These are phyloP conservation scores for Ciborinia camelliae DNA, from an alignment of 2,329 filamentous ascomycete genomes.

Conservation along the genomic window DNA sequence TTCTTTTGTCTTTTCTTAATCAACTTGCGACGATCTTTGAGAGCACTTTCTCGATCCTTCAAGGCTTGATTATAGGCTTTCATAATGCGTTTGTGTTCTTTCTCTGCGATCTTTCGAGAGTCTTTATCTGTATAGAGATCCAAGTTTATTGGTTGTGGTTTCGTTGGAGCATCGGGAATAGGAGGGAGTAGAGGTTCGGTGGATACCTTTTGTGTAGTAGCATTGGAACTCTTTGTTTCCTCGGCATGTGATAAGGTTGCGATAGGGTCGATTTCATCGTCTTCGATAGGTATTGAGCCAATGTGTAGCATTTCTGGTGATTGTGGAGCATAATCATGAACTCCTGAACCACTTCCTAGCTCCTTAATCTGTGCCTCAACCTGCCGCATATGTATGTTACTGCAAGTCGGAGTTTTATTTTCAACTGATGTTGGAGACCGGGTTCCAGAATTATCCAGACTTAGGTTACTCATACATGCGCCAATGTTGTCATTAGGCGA, in stretches of 20 bases:
- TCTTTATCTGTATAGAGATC: slow-evolving; percentile 60
- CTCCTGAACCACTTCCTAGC: slow-evolving; percentile 31
- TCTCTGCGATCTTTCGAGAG: slow-evolving; percentile 64
- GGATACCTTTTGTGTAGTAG: slow-evolving; percentile 23
- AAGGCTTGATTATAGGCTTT: slow-evolving; percentile 65
- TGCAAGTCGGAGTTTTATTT: neutral
- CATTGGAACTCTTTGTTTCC: neutral
- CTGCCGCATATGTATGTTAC: slow-evolving; percentile 31
- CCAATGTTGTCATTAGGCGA: slow-evolving; percentile 24
- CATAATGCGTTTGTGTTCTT: slow-evolving; percentile 58
- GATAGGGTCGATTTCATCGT: slow-evolving; percentile 28
- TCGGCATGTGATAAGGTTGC: neutral
- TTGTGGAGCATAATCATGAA: slow-evolving; percentile 30
- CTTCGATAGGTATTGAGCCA: slow-evolving; percentile 42
- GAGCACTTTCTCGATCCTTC: slow-evolving; percentile 62
- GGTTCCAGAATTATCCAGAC: slow-evolving; percentile 20
- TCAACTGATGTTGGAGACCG: slow-evolving; percentile 44
- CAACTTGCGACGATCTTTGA: slow-evolving; percentile 61
- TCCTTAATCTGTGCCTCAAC: slow-evolving; percentile 34
- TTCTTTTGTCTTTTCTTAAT: slow-evolving; percentile 50
- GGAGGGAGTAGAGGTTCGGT: slow-evolving; percentile 45
- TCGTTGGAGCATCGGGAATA: slow-evolving; percentile 50
- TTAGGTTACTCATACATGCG: slow-evolving; percentile 30
- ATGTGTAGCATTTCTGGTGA: slow-evolving; percentile 38
- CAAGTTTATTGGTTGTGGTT: slow-evolving; percentile 55